phyloP scores from a whole-genome alignment of 2,329 filamentous ascomycete genomes.

The Diplodia mutila region DNA sequence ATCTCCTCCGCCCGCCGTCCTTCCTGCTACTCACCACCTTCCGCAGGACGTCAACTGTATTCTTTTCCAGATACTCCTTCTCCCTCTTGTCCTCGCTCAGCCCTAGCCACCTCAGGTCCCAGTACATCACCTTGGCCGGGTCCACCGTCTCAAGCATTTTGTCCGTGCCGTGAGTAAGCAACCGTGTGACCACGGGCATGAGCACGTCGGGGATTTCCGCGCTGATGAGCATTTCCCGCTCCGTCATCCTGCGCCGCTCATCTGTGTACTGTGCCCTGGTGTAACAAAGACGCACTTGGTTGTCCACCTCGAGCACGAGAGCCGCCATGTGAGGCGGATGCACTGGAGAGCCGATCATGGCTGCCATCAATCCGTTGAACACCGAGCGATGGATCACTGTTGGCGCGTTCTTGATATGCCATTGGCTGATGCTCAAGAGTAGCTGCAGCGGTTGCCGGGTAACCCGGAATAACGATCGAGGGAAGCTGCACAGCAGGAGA shows the following conservation, averaged over 20 bases:
- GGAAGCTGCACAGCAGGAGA: constrained; percentile 69
- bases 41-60: constrained; percentile 62
- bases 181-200: constrained; percentile 50
- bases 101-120: constrained; percentile 71
- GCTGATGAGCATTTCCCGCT: constrained; percentile 58
- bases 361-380: constrained; percentile 46
- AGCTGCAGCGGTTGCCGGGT: constrained; percentile 36
- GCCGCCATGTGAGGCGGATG: constrained; percentile 52
- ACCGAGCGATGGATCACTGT: constrained; percentile 50
- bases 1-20: constrained; percentile 41
- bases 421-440: constrained; percentile 29
- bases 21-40: constrained; percentile 43
- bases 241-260: constrained; percentile 51
- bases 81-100: constrained; percentile 62
- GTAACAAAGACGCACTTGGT: constrained; percentile 65
- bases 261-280: constrained; percentile 50
- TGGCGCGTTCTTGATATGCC: constrained; percentile 45
- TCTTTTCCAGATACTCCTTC: constrained; percentile 63
- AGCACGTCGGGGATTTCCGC: constrained; percentile 57
- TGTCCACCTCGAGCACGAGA: constrained; percentile 63
- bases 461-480: constrained; percentile 42
- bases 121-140: constrained; percentile 70
- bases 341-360: constrained; percentile 46
- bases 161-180: constrained; percentile 49
- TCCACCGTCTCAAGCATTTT: constrained; percentile 58